phyloP scores from a whole-genome alignment of 768 basidiomycete genomes.

The Tricholoma bakamatsutake region DNA sequence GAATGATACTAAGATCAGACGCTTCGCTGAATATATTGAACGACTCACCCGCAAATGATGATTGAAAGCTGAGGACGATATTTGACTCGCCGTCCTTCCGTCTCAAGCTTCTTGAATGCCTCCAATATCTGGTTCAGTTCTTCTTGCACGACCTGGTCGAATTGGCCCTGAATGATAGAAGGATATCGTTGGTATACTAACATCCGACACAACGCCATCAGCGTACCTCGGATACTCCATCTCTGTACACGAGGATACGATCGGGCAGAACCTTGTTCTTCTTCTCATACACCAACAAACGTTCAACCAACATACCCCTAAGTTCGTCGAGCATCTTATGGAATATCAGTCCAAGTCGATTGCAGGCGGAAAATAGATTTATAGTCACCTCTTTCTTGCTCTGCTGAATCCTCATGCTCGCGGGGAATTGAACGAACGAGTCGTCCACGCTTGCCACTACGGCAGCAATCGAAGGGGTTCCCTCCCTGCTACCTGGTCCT shows the following conservation, averaged over 20 bases:
- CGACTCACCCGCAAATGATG: constrained; percentile 60
- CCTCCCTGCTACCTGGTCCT: constrained; percentile 55
- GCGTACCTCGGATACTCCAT: constrained; percentile 76
- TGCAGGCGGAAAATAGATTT: neutral
- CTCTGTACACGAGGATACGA: constrained; percentile 68
- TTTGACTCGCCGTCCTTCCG: constrained; percentile 31
- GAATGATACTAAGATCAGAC: neutral
- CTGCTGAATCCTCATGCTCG: constrained; percentile 62
- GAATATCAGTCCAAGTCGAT: neutral
- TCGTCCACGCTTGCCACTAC: constrained; percentile 74
- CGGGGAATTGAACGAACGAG: constrained; percentile 72
- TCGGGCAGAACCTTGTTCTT: constrained; percentile 57
- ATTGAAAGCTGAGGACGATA: constrained; percentile 67
- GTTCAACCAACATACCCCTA: constrained; percentile 62
- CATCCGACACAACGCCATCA: neutral
- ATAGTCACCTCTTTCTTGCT: constrained; percentile 36
- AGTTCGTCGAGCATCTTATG: constrained; percentile 68
- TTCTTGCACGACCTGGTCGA: constrained; percentile 47
- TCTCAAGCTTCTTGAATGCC: constrained; percentile 50
- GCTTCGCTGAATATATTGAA: neutral
- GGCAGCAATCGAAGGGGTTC: constrained; percentile 79
- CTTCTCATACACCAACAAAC: constrained; percentile 50
- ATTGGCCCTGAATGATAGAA: constrained; percentile 59
- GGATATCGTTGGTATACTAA: neutral
- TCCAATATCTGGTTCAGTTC: constrained; percentile 60